Evolutionary conservation across 202 grass and related monocot genomes (phyloP).

Genomic region (Schoenoplectus triqueter): DNA sequence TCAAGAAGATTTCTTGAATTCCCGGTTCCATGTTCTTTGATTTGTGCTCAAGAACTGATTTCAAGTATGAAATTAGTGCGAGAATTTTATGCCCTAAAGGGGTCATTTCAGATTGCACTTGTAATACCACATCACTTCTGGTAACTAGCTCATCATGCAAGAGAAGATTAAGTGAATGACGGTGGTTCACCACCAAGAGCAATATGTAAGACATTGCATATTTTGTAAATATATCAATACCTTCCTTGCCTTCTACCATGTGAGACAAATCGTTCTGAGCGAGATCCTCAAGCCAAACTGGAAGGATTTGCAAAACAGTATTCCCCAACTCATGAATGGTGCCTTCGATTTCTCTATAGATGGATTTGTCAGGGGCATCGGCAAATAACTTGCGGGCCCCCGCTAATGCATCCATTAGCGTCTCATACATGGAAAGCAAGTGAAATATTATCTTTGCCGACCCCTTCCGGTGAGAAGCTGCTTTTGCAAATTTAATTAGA

Average conservation of each 20-base stretch:
- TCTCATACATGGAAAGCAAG: constrained; percentile 25
- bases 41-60: constrained; percentile 6
- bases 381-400: not conserved
- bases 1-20: not conserved
- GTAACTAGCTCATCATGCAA: not conserved
- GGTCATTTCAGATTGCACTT: not conserved
- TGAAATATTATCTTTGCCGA: constrained; percentile 22
- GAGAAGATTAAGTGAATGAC: not conserved
- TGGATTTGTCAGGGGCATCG: not conserved
- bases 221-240: constrained; percentile 17
- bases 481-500: constrained; percentile 16
- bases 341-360: not conserved
- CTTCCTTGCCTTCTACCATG: not conserved
- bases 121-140: not conserved
- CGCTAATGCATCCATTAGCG: not conserved
- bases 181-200: constrained; percentile 3
- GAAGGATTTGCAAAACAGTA: not conserved
- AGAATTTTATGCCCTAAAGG: not conserved
- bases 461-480: not conserved
- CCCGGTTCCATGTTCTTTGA: not conserved
- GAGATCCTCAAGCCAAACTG: constrained; percentile 7
- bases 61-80: not conserved
- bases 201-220: constrained; percentile 11
- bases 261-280: not conserved
- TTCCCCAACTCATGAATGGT: constrained; percentile 1